Conservation (phyloP, 2,329 filamentous ascomycete genomes). For the Pseudohalonectria lignicola region DNA sequence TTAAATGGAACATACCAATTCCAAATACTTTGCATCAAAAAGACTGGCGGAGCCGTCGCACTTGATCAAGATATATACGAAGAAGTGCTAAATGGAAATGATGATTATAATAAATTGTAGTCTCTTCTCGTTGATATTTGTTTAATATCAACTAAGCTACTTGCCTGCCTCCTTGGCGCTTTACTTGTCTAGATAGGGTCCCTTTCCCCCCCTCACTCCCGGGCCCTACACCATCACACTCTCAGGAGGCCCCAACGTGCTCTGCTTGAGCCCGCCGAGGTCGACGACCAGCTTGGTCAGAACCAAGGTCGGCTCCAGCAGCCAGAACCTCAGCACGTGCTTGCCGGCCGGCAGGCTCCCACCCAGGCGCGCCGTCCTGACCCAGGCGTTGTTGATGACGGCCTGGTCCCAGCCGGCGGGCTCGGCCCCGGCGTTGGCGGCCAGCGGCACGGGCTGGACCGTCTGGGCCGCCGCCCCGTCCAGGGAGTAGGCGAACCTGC, state of each 20-base stretch:
- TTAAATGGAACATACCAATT: too few species aligned
- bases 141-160: too few species aligned
- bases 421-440: conserved; percentile 11
- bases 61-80: too few species aligned
- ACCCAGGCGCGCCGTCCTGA: conserved; percentile 9
- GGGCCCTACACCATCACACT: neutral
- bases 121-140: too few species aligned
- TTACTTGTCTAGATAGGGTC: too few species aligned
- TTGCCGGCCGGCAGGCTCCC: conserved; percentile 10
- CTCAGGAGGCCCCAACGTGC: conserved; percentile 15
- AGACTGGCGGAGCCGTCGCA: too few species aligned
- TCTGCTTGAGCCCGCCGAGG: conserved; percentile 16
- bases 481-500: conserved; percentile 15
- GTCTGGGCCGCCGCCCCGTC: conserved; percentile 10
- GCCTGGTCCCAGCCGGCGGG: conserved; percentile 16
- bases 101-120: too few species aligned
- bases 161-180: too few species aligned
- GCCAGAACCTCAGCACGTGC: conserved; percentile 15
- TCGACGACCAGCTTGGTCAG: conserved; percentile 19
- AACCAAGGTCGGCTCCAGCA: conserved; percentile 19
- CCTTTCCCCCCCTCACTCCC: neutral
- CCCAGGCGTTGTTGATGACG: conserved; percentile 15
- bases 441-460: conserved; percentile 14
- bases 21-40: too few species aligned
- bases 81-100: too few species aligned